Evolutionary conservation across 2,329 filamentous ascomycete species (phyloP).

Genomic region (Epichloe typhina): DNA sequence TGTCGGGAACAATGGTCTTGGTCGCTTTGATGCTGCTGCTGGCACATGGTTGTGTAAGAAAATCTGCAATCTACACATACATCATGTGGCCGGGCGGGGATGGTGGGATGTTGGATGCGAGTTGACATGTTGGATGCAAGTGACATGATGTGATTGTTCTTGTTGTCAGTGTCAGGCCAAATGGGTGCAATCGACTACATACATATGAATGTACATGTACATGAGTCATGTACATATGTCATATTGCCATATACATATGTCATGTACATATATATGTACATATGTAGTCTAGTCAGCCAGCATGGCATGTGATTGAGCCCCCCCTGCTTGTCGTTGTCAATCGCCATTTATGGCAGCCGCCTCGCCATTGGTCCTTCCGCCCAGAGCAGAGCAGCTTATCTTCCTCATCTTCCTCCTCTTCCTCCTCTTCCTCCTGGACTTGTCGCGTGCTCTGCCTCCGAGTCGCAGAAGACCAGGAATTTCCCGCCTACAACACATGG

Average conservation of each 20-base stretch:
- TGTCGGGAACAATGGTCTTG: not conserved
- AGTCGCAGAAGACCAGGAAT: too few relatives aligned
- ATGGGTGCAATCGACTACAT: too few relatives aligned
- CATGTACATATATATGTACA: too few relatives aligned
- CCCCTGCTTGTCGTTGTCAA: not conserved
- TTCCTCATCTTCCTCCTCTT: not conserved
- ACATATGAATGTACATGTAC: too few relatives aligned
- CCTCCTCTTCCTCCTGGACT: not conserved
- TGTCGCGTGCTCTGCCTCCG: not conserved
- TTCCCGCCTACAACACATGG: not conserved
- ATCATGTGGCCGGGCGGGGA: not conserved
- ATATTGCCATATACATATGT: too few relatives aligned
- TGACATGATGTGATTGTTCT: too few relatives aligned
- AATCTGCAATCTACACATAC: not conserved
- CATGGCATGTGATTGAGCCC: too few relatives aligned
- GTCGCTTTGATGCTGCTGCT: not conserved
- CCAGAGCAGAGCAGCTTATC: not conserved
- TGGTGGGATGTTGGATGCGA: not conserved
- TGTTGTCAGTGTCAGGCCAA: too few relatives aligned
- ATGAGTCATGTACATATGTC: too few relatives aligned
- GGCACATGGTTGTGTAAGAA: conserved; percentile 2
- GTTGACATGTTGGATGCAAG: not conserved
- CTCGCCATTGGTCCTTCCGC: not conserved
- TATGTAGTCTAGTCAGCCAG: too few relatives aligned
- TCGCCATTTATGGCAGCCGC: not conserved